phyloP scores from a whole-genome alignment of 2,329 filamentous ascomycete species.

The Pseudogymnoascus verrucosus region DNA sequence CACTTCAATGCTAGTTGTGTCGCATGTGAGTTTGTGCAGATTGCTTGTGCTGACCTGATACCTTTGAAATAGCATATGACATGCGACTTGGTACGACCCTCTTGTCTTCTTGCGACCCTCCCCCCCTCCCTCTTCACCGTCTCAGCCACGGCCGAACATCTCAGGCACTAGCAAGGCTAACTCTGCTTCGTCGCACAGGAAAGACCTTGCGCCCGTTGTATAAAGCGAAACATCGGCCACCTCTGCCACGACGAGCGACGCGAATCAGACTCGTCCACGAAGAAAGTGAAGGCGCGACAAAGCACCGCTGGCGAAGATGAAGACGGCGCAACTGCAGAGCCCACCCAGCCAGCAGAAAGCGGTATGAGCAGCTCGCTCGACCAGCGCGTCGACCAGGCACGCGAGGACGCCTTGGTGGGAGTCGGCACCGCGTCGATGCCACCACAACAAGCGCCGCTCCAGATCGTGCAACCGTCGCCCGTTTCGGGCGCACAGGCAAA shows the following conservation, averaged over 20 bases:
- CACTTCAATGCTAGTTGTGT: slow-evolving; percentile 20
- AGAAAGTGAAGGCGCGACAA: slow-evolving; percentile 65
- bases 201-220: slow-evolving; percentile 92
- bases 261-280: slow-evolving; percentile 59
- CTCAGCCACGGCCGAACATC: slow-evolving; percentile 24
- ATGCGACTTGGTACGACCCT: slow-evolving; percentile 69
- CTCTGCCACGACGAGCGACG: slow-evolving; percentile 96
- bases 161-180: slow-evolving; percentile 25
- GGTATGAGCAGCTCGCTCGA: slow-evolving; percentile 49
- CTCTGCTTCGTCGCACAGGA: slow-evolving; percentile 48
- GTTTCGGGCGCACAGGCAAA: slow-evolving; percentile 59
- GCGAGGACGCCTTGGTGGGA: slow-evolving; percentile 30
- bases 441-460: slow-evolving; percentile 47
- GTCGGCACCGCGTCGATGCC: slow-evolving; percentile 22
- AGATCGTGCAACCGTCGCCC: slow-evolving; percentile 64
- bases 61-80: slow-evolving; percentile 67
- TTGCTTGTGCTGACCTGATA: slow-evolving; percentile 29
- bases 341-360: slow-evolving; percentile 38
- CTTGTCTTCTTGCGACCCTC: slow-evolving; percentile 16
- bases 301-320: slow-evolving; percentile 53
- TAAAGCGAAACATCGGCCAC: slow-evolving; percentile 97
- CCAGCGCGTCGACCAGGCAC: slow-evolving; percentile 42
- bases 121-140: slow-evolving; percentile 17
- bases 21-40: slow-evolving; percentile 25
- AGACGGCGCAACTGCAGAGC: slow-evolving; percentile 46